Evolutionary conservation across 2,329 filamentous ascomycete species (phyloP), one percentile per base, ranked within the genome.

Genomic region (Penicillium sp.): DNA sequence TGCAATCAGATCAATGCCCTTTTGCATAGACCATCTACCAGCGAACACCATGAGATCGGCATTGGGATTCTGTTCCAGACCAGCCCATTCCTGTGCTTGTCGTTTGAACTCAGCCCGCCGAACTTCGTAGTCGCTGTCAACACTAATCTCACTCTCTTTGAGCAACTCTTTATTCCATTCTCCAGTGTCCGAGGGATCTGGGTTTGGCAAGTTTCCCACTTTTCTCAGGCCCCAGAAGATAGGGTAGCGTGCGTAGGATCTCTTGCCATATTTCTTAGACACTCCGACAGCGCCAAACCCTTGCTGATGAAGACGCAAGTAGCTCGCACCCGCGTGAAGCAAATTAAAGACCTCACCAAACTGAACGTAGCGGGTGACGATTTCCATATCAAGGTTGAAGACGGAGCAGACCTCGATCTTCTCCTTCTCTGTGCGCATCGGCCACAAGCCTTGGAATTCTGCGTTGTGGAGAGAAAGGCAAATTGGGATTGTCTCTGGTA

Each of bases 301-400:
- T 67, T 87, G 84, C 68, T 90, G 87, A 66, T 89, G 86, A 22
- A 89, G 79, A 60, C 87, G 84, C 10, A 90, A 80, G 65, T 89
- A 88, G 64, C 85, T 88, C 22, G 85, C 85, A 57, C 84, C 87
- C n/a, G 86, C 85, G 71, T 90, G 87, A 6, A 89, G 78, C 56
- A 90, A 78, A 71, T 90, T 89, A 79, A 89, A 89, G 11, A 89
- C 84, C 63, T 88, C 87, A 49, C 87, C 87, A 65, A 88, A 89
- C 64, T 89, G 87, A 7, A 89, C 83, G 70, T 89, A 89, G 45
- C 82, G 81, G 54, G 82, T 79, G 8, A 85, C 86, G 37, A 85
- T 75, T 8, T 87, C 81, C 11, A 82, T 73, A 14, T 82, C 79
- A 26, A 89, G 76, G 65, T 89, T 89, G 75, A 87, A 89, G 37